Conservation (phyloP, 2,329 filamentous ascomycete species). For the Beauveria sp. region DNA sequence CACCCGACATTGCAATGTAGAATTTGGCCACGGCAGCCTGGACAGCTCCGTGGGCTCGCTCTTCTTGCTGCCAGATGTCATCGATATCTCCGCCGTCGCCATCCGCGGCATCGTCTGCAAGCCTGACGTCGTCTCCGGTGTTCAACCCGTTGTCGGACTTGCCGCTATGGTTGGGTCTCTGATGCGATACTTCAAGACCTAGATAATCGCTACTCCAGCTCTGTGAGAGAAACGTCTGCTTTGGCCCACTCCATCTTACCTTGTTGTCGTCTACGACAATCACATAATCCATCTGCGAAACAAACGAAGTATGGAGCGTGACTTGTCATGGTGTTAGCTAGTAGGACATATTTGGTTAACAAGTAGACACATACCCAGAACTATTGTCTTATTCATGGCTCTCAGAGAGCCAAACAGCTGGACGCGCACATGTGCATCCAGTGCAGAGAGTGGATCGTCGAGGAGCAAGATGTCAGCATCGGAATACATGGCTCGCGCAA, state of each 20-base stretch:
- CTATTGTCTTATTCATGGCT: background rate
- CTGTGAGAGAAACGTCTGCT: background rate
- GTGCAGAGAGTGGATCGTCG: slow-evolving; percentile 5
- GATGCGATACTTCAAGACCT: background rate
- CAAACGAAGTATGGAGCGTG: background rate
- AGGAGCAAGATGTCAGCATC: slow-evolving; percentile 8
- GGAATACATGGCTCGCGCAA: slow-evolving; percentile 6
- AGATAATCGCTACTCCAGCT: background rate
- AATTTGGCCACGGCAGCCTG: background rate
- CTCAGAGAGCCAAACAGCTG: background rate
- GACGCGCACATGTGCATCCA: slow-evolving; percentile 6
- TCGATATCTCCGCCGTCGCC: background rate
- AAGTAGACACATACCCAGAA: background rate
- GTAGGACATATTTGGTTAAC: too few species aligned
- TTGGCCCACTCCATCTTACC: background rate
- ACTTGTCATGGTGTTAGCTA: background rate
- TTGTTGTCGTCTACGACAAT: slow-evolving; percentile 5
- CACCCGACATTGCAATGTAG: background rate
- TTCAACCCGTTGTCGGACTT: too few species aligned
- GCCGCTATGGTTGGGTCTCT: too few species aligned
- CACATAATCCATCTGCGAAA: background rate
- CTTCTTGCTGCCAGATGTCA: slow-evolving; percentile 5
- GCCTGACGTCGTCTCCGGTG: too few species aligned
- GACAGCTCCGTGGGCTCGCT: background rate
- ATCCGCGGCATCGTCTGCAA: background rate